phyloP scores from a whole-genome alignment of 768 basidiomycete genomes.

The Kwoniella europaea region DNA sequence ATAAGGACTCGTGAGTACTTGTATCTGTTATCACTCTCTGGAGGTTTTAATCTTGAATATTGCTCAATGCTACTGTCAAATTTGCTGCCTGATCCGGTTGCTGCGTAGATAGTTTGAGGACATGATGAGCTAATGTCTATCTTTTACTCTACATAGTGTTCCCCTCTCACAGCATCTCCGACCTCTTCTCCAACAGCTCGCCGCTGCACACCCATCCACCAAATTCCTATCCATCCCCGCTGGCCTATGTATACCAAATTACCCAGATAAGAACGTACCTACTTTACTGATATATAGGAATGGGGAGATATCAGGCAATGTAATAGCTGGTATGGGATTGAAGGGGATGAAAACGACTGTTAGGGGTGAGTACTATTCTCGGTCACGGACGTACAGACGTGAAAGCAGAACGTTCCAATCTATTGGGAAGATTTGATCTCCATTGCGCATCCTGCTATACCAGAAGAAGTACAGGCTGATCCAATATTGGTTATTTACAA shows the following conservation, averaged over 20 bases:
- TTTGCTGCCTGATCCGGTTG: too few relatives aligned
- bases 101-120: not conserved
- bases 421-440: too few relatives aligned
- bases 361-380: constrained; percentile 67
- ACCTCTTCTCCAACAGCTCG: constrained; percentile 71
- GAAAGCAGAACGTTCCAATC: too few relatives aligned
- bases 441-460: too few relatives aligned
- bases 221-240: constrained; percentile 97
- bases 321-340: constrained; percentile 69
- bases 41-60: too few relatives aligned
- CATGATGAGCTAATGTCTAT: not conserved
- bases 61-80: too few relatives aligned
- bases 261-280: constrained; percentile 86
- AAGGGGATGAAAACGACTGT: constrained; percentile 67
- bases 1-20: constrained; percentile 83
- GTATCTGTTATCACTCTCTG: not conserved
- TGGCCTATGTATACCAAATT: constrained; percentile 92
- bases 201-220: constrained; percentile 81
- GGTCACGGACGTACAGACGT: not conserved
- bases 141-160: constrained; percentile 63
- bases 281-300: constrained; percentile 91
- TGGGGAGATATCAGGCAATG: constrained; percentile 86
- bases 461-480: too few relatives aligned
- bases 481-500: too few relatives aligned
- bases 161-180: constrained; percentile 78